Evolutionary conservation across 129 eudicot genomes (phyloP).

Genomic region (Lonicera japonica): DNA sequence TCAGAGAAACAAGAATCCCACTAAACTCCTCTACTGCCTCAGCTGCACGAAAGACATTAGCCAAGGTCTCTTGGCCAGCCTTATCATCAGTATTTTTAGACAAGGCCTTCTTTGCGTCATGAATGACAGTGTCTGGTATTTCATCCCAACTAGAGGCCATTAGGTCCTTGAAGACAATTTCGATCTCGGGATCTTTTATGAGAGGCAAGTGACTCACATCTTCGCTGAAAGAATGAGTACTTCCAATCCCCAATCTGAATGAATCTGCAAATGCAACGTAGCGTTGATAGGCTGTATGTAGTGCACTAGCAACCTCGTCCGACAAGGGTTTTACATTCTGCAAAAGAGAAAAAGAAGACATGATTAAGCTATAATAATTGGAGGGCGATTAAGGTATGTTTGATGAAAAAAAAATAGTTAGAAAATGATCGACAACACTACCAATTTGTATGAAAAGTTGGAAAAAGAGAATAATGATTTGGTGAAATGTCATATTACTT

Average conservation of each 20-base stretch:
- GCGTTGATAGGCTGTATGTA: slow-evolving; percentile 51
- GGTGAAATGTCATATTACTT: too few species aligned
- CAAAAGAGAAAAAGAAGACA: slow-evolving; percentile 19
- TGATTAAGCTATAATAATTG: too few species aligned
- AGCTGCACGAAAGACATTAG: slow-evolving; percentile 79
- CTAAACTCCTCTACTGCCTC: slow-evolving; percentile 93
- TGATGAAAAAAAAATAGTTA: too few species aligned
- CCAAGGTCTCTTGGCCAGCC: slow-evolving; percentile 61
- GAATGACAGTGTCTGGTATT: slow-evolving; percentile 56
- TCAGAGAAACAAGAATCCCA: slow-evolving; percentile 63
- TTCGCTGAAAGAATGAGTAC: slow-evolving; percentile 61
- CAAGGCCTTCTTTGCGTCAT: slow-evolving; percentile 56
- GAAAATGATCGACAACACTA: too few species aligned
- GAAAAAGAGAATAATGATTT: too few species aligned
- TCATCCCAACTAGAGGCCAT: slow-evolving; percentile 87
- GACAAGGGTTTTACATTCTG: slow-evolving; percentile 80
- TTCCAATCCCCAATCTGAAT: slow-evolving; percentile 54
- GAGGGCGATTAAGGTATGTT: too few species aligned
- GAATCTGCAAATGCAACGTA: slow-evolving; percentile 68
- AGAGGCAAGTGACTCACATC: slow-evolving; percentile 57
- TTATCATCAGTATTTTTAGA: slow-evolving; percentile 71
- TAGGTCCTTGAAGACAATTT: slow-evolving; percentile 64
- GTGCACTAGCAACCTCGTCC: slow-evolving; percentile 46
- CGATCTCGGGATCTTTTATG: slow-evolving; percentile 61
- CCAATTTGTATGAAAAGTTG: too few species aligned